Evolutionary conservation across 768 basidiomycete species (phyloP).

Genomic region (Kwoniella dendrophila): DNA sequence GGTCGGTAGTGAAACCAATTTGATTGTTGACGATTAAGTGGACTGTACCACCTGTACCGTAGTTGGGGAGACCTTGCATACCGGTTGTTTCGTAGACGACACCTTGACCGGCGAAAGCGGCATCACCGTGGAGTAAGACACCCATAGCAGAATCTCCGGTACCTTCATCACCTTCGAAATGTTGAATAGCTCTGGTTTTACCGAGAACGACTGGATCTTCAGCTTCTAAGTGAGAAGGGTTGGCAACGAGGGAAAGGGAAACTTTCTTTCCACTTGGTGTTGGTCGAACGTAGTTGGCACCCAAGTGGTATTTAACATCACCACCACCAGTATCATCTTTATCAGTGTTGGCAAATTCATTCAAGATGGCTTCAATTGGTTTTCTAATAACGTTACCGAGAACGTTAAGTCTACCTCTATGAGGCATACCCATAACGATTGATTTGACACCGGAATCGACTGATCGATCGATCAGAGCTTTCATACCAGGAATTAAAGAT

Average conservation of each 20-base stretch:
- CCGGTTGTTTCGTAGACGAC: slow-evolving; percentile 99
- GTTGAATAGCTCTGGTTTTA: slow-evolving; percentile 95
- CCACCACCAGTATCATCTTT: slow-evolving; percentile 80
- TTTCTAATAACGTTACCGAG: slow-evolving; percentile 98
- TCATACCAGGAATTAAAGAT: slow-evolving; percentile 97
- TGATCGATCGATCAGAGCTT: slow-evolving; percentile 96
- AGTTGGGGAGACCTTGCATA: slow-evolving; percentile 89
- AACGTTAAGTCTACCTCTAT: slow-evolving; percentile 97
- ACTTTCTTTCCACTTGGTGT: slow-evolving; percentile 98
- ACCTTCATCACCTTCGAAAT: slow-evolving; percentile 83
- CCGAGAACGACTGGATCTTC: slow-evolving; percentile 98
- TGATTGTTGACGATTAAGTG: slow-evolving; percentile 99
- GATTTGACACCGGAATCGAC: slow-evolving; percentile 95
- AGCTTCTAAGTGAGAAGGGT: slow-evolving; percentile 96
- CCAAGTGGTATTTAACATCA: slow-evolving; percentile 97
- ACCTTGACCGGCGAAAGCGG: slow-evolving; percentile 97
- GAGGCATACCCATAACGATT: slow-evolving; percentile 98
- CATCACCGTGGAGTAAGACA: slow-evolving; percentile 94
- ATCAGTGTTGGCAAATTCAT: slow-evolving; percentile 81
- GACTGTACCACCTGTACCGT: slow-evolving; percentile 96
- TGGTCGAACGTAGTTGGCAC: slow-evolving; percentile 97
- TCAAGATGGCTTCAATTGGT: slow-evolving; percentile 95
- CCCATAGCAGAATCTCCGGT: slow-evolving; percentile 85
- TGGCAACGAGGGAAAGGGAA: slow-evolving; percentile 93
- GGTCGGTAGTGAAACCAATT: slow-evolving; percentile 98